Percentiles rank a stretch among this genome's conserved stretches.
Conservation (phyloP, 169 alveolate species). For the Plasmodium vivax region DNA sequence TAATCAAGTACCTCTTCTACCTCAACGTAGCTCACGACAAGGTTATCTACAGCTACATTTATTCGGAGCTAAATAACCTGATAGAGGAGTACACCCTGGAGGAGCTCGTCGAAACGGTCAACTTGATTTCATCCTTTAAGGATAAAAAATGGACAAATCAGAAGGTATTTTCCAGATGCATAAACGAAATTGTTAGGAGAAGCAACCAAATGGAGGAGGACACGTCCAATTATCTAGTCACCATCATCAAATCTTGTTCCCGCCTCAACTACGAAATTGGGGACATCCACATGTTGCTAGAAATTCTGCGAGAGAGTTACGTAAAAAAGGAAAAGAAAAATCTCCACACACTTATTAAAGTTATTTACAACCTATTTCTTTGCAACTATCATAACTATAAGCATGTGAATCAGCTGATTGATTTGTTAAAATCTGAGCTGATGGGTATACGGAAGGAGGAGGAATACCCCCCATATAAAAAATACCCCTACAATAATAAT, state of each 20-base stretch:
- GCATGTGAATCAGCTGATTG: slow-evolving; percentile 45
- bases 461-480: slow-evolving; percentile 43
- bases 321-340: slow-evolving; percentile 4
- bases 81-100: slow-evolving; percentile 10
- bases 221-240: slow-evolving; percentile 3
- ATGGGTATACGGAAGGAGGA: neutral
- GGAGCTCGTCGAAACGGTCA: slow-evolving; percentile 22
- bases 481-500: slow-evolving; percentile 49
- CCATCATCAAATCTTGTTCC: slow-evolving; percentile 53
- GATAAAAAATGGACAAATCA: slow-evolving; percentile 57
- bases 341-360: slow-evolving; percentile 42
- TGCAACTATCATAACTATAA: slow-evolving; percentile 44
- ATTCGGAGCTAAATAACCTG: slow-evolving; percentile 29
- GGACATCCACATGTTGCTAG: slow-evolving; percentile 31
- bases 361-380: slow-evolving; percentile 47
- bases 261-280: slow-evolving; percentile 67
- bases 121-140: slow-evolving; percentile 44
- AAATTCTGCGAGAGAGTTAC: neutral
- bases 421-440: slow-evolving; percentile 30
- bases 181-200: slow-evolving; percentile 29
- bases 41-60: slow-evolving; percentile 19
- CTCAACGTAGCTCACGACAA: slow-evolving; percentile 48
- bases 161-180: slow-evolving; percentile 35
- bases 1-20: slow-evolving; percentile 10
- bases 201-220: neutral